Evolutionary conservation across 164 flowering plant genomes (phyloP).

Genomic region (Vitis riparia): DNA sequence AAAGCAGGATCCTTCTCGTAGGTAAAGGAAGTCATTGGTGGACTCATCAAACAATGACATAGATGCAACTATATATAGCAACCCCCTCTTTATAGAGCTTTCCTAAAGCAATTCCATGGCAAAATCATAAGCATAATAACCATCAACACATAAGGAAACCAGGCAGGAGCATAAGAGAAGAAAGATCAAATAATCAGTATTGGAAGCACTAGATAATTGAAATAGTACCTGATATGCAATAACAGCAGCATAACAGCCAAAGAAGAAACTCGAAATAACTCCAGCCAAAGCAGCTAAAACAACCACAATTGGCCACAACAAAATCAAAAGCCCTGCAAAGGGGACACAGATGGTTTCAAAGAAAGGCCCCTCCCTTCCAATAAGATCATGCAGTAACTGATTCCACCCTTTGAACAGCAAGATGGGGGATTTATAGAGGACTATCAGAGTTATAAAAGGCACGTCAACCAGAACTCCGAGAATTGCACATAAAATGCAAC

Average conservation of each 20-base stretch:
- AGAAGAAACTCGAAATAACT: constrained; percentile 26
- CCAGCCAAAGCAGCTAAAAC: constrained; percentile 21
- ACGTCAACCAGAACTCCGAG: constrained; percentile 37
- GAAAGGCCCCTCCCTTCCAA: constrained; percentile 45
- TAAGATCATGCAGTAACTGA: constrained; percentile 31
- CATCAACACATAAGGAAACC: background rate
- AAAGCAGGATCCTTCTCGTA: constrained; percentile 45
- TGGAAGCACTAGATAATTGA: background rate
- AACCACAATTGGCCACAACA: constrained; percentile 43
- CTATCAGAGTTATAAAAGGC: constrained; percentile 26
- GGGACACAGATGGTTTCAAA: constrained; percentile 44
- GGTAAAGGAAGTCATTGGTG: constrained; percentile 40
- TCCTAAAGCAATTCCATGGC: constrained; percentile 18
- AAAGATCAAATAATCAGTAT: background rate
- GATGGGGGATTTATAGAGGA: constrained; percentile 36
- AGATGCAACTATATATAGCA: constrained; percentile 30
- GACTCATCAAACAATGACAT: constrained; percentile 39
- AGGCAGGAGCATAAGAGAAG: background rate
- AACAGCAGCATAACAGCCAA: constrained; percentile 39
- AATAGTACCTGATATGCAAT: constrained; percentile 39
- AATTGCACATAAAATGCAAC: constrained; percentile 31
- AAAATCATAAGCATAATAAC: background rate
- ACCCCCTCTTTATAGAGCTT: constrained; percentile 38
- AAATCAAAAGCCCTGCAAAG: constrained; percentile 37
- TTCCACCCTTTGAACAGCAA: constrained; percentile 45